A percentile compares a stretch with the other conserved stretches of the same genome.
Evolutionary conservation across 768 basidiomycete genomes (phyloP).

Genomic region (Cubamyces lactineus): DNA sequence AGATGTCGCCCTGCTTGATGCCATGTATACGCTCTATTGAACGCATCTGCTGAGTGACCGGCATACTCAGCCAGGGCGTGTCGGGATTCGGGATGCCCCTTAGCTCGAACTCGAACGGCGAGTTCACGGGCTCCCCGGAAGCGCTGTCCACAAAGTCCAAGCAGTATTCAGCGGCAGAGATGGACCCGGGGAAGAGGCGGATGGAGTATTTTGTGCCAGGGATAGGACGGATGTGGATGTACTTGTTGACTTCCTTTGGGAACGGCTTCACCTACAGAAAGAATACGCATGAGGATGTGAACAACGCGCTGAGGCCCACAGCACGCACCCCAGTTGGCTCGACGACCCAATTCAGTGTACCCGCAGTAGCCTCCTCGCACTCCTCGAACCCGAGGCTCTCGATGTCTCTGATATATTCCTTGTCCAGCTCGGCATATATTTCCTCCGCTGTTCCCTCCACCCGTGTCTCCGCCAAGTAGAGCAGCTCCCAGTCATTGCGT

Average conservation of each 20-base stretch:
- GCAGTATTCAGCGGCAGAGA: background rate
- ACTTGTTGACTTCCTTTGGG: background rate
- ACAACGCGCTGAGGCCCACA: background rate
- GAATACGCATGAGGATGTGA: background rate
- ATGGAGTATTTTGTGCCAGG: background rate
- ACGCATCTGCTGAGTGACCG: background rate
- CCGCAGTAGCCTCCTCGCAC: background rate
- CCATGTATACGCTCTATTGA: background rate
- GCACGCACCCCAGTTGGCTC: background rate
- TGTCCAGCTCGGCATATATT: background rate
- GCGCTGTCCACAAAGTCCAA: slow-evolving; percentile 1
- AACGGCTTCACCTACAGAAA: background rate
- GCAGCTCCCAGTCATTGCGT: background rate
- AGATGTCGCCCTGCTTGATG: background rate
- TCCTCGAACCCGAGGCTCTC: background rate
- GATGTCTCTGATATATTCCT: background rate
- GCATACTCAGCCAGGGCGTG: background rate
- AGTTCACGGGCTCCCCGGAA: background rate
- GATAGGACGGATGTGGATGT: background rate
- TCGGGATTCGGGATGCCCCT: background rate
- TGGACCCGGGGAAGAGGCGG: slow-evolving; percentile 5
- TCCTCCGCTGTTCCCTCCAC: background rate
- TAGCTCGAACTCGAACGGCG: slow-evolving; percentile 1
- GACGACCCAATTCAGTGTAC: background rate
- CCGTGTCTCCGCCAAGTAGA: background rate